These are phyloP conservation scores for Penicillium janthinellum DNA, from an alignment of 2,329 filamentous ascomycete genomes.

Conservation along the genomic window DNA sequence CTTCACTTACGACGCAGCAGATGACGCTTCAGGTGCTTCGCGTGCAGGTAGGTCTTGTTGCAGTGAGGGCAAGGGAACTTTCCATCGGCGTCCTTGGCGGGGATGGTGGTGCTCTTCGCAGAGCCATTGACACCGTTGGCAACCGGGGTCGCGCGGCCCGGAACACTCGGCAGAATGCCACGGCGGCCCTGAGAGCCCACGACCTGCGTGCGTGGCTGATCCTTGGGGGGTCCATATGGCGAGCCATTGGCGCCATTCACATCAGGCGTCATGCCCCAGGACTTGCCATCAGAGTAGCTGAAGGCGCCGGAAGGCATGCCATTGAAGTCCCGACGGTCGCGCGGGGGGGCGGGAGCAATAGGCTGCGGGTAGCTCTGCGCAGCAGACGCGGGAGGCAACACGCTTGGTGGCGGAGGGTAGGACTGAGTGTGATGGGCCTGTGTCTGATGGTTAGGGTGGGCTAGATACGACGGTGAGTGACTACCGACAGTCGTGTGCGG, in stretches of 20 bases:
- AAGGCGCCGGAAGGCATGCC: conserved; percentile 74
- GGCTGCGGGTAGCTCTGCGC: conserved; percentile 72
- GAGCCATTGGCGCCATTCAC: conserved; percentile 44
- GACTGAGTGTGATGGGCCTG: conserved; percentile 44
- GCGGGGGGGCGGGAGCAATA: conserved; percentile 70
- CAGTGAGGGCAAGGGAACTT: conserved; percentile 98
- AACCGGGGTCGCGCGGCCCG: conserved; percentile 77
- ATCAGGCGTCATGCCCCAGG: conserved; percentile 48
- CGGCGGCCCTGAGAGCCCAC: conserved; percentile 92
- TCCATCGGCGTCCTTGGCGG: conserved; percentile 92
- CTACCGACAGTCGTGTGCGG: conserved; percentile 46
- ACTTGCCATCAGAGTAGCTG: conserved; percentile 56
- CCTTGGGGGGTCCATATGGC: conserved; percentile 42
- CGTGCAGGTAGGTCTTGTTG: conserved; percentile 96
- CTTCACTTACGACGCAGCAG: conserved; percentile 83
- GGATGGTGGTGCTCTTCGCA: conserved; percentile 79
- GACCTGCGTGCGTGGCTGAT: conserved; percentile 69
- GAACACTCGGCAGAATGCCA: conserved; percentile 87
- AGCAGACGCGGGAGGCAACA: conserved; percentile 68
- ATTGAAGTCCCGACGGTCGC: conserved; percentile 57
- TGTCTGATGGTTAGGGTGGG: conserved; percentile 42
- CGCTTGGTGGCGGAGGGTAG: conserved; percentile 47
- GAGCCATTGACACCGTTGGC: conserved; percentile 62
- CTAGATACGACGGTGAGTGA: conserved; percentile 46
- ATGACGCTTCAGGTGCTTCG: conserved; percentile 97